Evolutionary conservation across 2,329 filamentous ascomycete species (phyloP).

Genomic region (Curvularia lunata): DNA sequence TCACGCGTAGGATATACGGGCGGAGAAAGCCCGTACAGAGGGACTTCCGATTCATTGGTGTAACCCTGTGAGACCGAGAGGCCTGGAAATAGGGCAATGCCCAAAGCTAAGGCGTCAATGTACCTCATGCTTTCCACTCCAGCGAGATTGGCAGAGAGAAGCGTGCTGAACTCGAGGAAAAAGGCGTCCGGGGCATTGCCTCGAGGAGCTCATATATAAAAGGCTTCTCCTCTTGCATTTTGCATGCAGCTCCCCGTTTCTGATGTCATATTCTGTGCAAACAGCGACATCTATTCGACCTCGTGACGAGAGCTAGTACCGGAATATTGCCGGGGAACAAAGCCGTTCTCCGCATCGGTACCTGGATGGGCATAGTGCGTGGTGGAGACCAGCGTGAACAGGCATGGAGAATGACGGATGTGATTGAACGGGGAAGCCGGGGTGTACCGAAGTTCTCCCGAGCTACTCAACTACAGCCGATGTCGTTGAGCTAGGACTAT

Average conservation of each 20-base stretch:
- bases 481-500: background rate
- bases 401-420: background rate
- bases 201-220: background rate
- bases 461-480: background rate
- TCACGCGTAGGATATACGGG: slow-evolving; percentile 41
- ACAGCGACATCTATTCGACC: slow-evolving; percentile 5
- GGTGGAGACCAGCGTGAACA: slow-evolving; percentile 5
- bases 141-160: background rate
- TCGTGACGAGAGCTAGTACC: slow-evolving; percentile 18
- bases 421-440: background rate
- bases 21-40: slow-evolving; percentile 37
- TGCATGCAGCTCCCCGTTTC: background rate
- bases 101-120: slow-evolving; percentile 3
- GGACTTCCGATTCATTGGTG: slow-evolving; percentile 39
- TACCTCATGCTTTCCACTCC: slow-evolving; percentile 16
- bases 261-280: slow-evolving; percentile 10
- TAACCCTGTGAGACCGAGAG: slow-evolving; percentile 25
- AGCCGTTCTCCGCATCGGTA: slow-evolving; percentile 23
- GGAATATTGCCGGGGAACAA: slow-evolving; percentile 11
- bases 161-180: background rate
- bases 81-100: slow-evolving; percentile 19
- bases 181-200: background rate
- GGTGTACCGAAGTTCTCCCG: background rate
- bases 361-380: slow-evolving; percentile 25
- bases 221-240: background rate